These are phyloP conservation scores for Dittrichia graveolens DNA, from an alignment of 129 eudicot genomes.

Conservation along the genomic window DNA sequence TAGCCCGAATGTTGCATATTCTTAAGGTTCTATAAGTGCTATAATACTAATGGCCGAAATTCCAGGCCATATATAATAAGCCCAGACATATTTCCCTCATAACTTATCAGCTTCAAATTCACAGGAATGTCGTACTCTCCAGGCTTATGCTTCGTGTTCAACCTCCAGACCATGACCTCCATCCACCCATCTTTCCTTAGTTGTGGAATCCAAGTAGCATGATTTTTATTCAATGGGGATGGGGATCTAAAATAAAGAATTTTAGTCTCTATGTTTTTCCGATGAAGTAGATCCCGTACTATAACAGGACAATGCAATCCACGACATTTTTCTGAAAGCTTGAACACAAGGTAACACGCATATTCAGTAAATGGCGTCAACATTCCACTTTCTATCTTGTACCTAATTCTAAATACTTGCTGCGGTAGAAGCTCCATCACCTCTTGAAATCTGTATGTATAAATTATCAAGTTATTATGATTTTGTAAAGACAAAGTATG, in stretches of 20 bases:
- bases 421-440: background rate
- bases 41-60: background rate
- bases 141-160: background rate
- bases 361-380: too few species aligned
- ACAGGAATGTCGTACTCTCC: background rate
- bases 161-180: background rate
- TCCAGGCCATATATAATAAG: background rate
- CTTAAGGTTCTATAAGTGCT: too few species aligned
- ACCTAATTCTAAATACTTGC: background rate
- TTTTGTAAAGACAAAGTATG: too few species aligned
- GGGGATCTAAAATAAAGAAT: background rate
- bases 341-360: background rate
- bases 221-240: background rate
- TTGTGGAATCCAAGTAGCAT: background rate
- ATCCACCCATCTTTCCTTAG: background rate
- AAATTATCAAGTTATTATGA: background rate
- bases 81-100: background rate
- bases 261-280: background rate
- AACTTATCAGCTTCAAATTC: background rate
- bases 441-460: conserved; percentile 4
- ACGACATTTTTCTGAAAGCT: background rate
- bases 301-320: background rate
- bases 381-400: background rate
- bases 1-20: too few species aligned
- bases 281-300: background rate